Percentiles rank a stretch among this genome's conserved stretches.
phyloP scores from a whole-genome alignment of 371 early-diverging fungal species.

The Mortierella sp. region DNA sequence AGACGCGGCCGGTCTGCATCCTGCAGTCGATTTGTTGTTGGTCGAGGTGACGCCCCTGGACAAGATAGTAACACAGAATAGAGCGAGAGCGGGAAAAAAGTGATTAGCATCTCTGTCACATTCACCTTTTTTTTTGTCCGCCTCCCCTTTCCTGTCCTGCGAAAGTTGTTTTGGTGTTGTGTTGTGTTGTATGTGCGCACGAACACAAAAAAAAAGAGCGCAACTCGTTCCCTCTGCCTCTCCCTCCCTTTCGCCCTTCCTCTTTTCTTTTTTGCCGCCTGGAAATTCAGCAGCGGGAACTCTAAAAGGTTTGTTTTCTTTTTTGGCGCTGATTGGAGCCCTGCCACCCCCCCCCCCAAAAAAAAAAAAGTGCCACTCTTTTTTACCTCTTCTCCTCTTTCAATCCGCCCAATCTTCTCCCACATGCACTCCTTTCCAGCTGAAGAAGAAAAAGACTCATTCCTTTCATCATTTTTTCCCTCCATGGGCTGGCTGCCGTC shows the following conservation, averaged over 20 bases:
- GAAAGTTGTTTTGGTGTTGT: neutral
- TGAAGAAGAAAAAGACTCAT: neutral
- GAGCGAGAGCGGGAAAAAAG: constrained; percentile 21
- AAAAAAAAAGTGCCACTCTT: neutral
- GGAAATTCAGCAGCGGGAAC: neutral
- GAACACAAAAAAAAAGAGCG: neutral
- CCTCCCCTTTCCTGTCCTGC: neutral
- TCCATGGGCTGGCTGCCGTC: neutral
- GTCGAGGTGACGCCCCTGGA: constrained; percentile 38
- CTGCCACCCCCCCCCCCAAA: neutral
- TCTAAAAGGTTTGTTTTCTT: neutral
- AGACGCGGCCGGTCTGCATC: constrained; percentile 24
- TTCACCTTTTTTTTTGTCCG: neutral
- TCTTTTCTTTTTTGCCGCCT: neutral
- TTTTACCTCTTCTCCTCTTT: too few relatives aligned
- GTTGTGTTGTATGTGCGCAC: constrained; percentile 1
- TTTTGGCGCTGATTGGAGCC: neutral
- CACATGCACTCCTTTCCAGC: constrained; percentile 1
- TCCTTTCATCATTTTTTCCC: neutral
- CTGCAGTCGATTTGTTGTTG: constrained; percentile 20
- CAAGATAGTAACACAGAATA: constrained; percentile 7
- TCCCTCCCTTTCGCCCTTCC: neutral
- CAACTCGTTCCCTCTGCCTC: neutral
- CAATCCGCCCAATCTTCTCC: constrained; percentile 4
- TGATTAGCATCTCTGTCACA: constrained; percentile 5